Evolutionary conservation across 352 stramenopile genomes (phyloP).

Genomic region (Phytophthora pinifolia): DNA sequence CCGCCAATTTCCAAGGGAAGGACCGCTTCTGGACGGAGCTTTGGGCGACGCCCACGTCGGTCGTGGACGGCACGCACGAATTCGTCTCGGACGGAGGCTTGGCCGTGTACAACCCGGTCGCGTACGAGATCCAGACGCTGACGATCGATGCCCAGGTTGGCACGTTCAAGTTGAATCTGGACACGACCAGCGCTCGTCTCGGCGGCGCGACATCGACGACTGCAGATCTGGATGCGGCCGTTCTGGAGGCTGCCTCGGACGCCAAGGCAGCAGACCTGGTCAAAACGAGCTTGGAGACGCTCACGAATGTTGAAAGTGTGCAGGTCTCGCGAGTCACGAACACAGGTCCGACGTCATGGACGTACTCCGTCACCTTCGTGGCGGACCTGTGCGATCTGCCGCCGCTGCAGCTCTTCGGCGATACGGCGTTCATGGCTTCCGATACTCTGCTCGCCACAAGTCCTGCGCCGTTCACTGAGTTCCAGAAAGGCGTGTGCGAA

Average conservation of each 20-base stretch:
- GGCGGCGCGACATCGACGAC: slow-evolving; percentile 46
- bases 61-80: slow-evolving; percentile 87
- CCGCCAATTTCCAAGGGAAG: slow-evolving; percentile 81
- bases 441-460: slow-evolving; percentile 36
- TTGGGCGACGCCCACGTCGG: slow-evolving; percentile 76
- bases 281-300: slow-evolving; percentile 78
- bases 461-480: slow-evolving; percentile 48
- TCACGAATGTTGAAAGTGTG: slow-evolving; percentile 86
- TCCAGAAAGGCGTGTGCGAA: slow-evolving; percentile 91
- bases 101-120: slow-evolving; percentile 88
- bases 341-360: slow-evolving; percentile 39
- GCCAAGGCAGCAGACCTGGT: slow-evolving; percentile 67
- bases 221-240: slow-evolving; percentile 43
- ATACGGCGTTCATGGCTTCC: slow-evolving; percentile 44
- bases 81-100: slow-evolving; percentile 92
- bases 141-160: slow-evolving; percentile 61
- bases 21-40: slow-evolving; percentile 97
- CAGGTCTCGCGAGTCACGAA: slow-evolving; percentile 61
- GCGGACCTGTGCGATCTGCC: slow-evolving; percentile 84
- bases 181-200: slow-evolving; percentile 62
- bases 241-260: slow-evolving; percentile 39
- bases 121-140: slow-evolving; percentile 92
- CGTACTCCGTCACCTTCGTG: slow-evolving; percentile 88
- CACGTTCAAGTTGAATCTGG: slow-evolving; percentile 72
- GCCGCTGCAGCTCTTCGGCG: slow-evolving; percentile 55